Percentiles rank a stretch among this genome's conserved stretches.
Conservation (phyloP, 495 filamentous ascomycete species). For the Neohortaea acidophila region DNA sequence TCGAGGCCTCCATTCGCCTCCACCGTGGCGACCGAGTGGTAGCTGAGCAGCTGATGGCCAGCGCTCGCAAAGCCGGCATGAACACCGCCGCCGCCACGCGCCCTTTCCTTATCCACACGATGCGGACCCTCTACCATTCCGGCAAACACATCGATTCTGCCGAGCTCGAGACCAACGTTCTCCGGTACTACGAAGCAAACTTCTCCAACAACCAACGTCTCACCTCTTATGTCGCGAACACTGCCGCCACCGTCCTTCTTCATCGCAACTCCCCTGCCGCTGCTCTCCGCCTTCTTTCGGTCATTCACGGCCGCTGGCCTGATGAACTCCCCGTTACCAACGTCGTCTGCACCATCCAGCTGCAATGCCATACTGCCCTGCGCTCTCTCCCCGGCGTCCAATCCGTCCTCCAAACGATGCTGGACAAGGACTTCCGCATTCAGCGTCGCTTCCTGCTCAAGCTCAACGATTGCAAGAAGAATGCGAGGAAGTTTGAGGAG, state of each 20-base stretch:
- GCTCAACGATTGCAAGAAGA: not conserved
- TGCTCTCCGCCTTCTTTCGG: constrained; percentile 11
- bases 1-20: constrained; percentile 11
- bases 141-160: not conserved
- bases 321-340: constrained; percentile 6
- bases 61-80: constrained; percentile 14
- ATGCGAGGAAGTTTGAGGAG: too few species aligned
- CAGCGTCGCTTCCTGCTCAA: constrained; percentile 9
- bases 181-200: constrained; percentile 17
- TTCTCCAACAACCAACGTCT: constrained; percentile 7
- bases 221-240: constrained; percentile 12
- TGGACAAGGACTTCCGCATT: constrained; percentile 14
- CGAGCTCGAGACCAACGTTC: not conserved
- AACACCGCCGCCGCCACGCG: constrained; percentile 16
- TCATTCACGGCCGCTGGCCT: constrained; percentile 12
- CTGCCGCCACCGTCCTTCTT: constrained; percentile 16
- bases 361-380: constrained; percentile 11
- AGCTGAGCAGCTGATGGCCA: constrained; percentile 5
- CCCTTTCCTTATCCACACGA: constrained; percentile 10
- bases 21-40: constrained; percentile 2
- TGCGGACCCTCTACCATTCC: not conserved
- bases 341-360: constrained; percentile 13
- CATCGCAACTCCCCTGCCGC: not conserved
- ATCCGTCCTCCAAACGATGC: constrained; percentile 13
- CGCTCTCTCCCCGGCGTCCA: constrained; percentile 8